Base-by-base conservation (phyloP, 805 yeast species). In the Sungouiozyma ichnusensis region DNA sequence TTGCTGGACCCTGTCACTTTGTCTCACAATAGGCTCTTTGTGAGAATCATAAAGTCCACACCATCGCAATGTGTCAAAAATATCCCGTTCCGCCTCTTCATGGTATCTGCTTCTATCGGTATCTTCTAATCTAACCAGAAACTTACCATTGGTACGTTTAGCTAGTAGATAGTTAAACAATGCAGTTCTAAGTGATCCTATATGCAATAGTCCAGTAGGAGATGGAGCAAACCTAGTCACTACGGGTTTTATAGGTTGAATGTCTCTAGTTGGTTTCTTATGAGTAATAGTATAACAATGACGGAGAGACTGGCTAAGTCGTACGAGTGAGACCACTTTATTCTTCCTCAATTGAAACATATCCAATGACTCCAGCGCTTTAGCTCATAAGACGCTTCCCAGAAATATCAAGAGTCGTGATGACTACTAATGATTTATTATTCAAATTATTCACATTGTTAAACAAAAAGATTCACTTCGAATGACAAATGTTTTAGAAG, bases 141-240 rank as follows among this genome's bases (percentile, higher is more conserved):
- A 92, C 51, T 76, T 73, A 0, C 98, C 98, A 0, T 76, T 74
- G 0, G 95, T 85, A 41, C 74, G 69, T 51, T 69, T 76, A 0
- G 98, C 97, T 14, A 85, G 64, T 15, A 92, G 61, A 53, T 79
- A 92, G 60, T 92, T 92, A 63, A 86, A 92, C 16, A 92, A 62
- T 0, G 97, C 97, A 0, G 99, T 92, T 58, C 99, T 67, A 37
- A 92, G 58, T 0, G 97, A 88, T 0, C 99, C 99, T 45, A 92
- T 59, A 58, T 92, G 99, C n/a, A 92, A 68, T 47, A 76, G 76
- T 0, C 99, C 99, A 0, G 99, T 92, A 1, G 99, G 99, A 2
- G 97, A 87, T 0, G 99, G 98, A 0, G 99, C 99, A 63, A 92
- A 92, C 48, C 99, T 66, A 1, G 97, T 85, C 49, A 96, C 63